Conservation (phyloP, 73 alveolate genomes). For the Paramecium caudatum region DNA sequence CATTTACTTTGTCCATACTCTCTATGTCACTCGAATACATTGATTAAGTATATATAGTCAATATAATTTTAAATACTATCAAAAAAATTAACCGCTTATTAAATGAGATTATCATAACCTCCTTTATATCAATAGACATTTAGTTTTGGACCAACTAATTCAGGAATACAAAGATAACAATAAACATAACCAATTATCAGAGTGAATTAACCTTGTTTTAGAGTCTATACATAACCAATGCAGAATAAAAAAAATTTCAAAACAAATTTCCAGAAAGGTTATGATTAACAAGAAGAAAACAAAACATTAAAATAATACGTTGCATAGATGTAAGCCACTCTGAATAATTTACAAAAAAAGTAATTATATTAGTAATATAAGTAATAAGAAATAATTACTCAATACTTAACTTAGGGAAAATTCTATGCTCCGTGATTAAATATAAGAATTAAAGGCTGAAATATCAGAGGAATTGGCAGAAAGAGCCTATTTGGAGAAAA, state of each 20-base stretch:
- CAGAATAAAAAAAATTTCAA: background rate
- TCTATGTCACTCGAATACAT: no score
- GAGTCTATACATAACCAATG: constrained; percentile 57
- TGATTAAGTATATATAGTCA: no score
- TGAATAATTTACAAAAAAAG: background rate
- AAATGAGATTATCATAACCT: constrained; percentile 46
- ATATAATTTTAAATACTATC: no score
- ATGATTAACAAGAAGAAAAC: constrained; percentile 49
- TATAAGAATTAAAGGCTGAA: background rate
- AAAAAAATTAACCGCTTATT: constrained; percentile 25
- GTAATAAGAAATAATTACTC: constrained; percentile 20
- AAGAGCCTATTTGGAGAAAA: constrained; percentile 36
- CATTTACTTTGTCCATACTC: no score
- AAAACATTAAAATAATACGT: constrained; percentile 11
- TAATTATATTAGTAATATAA: background rate
- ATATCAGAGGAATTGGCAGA: constrained; percentile 32
- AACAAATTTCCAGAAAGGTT: constrained; percentile 15
- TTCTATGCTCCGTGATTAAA: constrained; percentile 12
- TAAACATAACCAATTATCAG: constrained; percentile 58
- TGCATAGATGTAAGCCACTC: constrained; percentile 35
- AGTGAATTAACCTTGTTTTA: constrained; percentile 38
- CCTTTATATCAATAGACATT: constrained; percentile 3
- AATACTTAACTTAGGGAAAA: constrained; percentile 21
- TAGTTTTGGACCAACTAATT: constrained; percentile 56
- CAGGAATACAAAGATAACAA: background rate